phyloP scores from a whole-genome alignment of 257 asterid genomes.

The Forsythia viridissima region DNA sequence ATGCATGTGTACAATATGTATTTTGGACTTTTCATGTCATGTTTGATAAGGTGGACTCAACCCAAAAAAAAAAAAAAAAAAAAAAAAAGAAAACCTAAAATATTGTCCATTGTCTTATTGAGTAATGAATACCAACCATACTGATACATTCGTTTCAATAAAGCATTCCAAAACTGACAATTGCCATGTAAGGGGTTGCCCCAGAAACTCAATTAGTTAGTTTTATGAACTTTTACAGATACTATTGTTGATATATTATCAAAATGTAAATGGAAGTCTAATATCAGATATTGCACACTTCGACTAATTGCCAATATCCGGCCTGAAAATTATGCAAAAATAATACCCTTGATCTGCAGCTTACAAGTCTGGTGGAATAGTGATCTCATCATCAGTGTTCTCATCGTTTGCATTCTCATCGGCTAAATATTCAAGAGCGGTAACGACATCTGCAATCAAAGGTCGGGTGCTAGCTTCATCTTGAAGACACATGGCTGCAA shows the following conservation, averaged over 20 bases:
- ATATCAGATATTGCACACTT: too few species aligned
- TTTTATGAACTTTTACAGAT: too few species aligned
- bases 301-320: neutral
- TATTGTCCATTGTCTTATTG: neutral
- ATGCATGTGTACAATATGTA: too few species aligned
- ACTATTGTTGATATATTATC: too few species aligned
- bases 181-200: neutral
- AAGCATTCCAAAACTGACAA: neutral
- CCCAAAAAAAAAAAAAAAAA: too few species aligned
- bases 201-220: too few species aligned
- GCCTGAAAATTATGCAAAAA: neutral
- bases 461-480: conserved; percentile 48
- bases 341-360: neutral
- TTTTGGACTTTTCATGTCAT: too few species aligned
- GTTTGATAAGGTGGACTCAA: too few species aligned
- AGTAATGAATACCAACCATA: neutral
- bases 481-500: conserved; percentile 55
- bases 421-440: conserved; percentile 48
- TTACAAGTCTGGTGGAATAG: neutral
- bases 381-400: neutral
- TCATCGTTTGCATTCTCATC: neutral
- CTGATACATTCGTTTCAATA: neutral
- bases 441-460: conserved; percentile 44
- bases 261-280: too few species aligned
- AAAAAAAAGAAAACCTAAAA: too few species aligned